These are phyloP conservation scores for Colletotrichum truncatum DNA, from an alignment of 2,329 filamentous ascomycete genomes.

Conservation along the genomic window DNA sequence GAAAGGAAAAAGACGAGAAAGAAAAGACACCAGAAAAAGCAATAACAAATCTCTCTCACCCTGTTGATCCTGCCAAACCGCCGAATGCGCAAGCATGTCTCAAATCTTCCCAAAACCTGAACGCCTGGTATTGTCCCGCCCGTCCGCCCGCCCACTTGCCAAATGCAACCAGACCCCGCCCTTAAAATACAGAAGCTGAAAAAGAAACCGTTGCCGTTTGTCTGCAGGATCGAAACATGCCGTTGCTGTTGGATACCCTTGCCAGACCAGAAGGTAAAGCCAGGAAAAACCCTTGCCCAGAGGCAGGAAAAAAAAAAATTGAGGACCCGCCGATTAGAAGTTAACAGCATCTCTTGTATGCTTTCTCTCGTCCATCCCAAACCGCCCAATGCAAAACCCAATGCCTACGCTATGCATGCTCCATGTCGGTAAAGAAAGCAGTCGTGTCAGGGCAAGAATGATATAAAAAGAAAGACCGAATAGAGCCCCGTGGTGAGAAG, in stretches of 20 bases:
- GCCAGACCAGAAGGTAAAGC: neutral
- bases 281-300: neutral
- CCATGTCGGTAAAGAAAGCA: constrained; percentile 7
- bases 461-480: neutral
- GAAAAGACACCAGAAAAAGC: constrained; percentile 9
- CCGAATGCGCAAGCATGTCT: neutral
- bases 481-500: neutral
- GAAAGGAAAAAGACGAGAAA: constrained; percentile 7
- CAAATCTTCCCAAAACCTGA: constrained; percentile 25
- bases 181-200: constrained; percentile 21
- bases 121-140: constrained; percentile 26
- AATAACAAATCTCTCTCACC: constrained; percentile 19
- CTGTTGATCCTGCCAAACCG: neutral
- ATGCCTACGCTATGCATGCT: constrained; percentile 24
- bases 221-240: constrained; percentile 14
- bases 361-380: constrained; percentile 12
- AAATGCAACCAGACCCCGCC: constrained; percentile 16
- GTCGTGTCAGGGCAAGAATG: neutral
- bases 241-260: neutral
- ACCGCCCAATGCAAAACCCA: constrained; percentile 25
- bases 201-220: constrained; percentile 16
- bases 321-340: constrained; percentile 28
- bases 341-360: constrained; percentile 21
- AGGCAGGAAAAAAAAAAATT: neutral
- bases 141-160: neutral